These are phyloP conservation scores for Aspergillus avenaceus DNA, from an alignment of 495 filamentous ascomycete genomes.

Conservation along the genomic window DNA sequence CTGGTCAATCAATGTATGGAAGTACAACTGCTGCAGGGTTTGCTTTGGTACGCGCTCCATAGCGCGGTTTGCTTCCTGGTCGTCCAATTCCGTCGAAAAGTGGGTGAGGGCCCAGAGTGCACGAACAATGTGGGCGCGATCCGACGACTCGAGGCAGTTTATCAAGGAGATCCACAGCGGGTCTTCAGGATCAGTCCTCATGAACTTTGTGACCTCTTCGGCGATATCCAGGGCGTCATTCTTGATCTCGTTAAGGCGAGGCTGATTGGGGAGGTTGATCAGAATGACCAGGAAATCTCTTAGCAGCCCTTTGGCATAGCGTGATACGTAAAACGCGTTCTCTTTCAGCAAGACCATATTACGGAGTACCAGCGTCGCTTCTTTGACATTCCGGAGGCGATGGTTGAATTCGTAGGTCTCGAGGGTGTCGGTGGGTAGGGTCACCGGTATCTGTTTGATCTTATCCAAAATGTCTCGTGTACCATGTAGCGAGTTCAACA, in stretches of 20 bases:
- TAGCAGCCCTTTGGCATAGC: constrained; percentile 58
- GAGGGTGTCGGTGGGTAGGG: constrained; percentile 62
- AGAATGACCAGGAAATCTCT: constrained; percentile 79
- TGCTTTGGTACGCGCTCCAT: constrained; percentile 65
- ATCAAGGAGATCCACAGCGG: constrained; percentile 76
- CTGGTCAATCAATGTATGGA: constrained; percentile 73
- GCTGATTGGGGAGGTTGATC: constrained; percentile 69
- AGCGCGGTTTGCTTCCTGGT: constrained; percentile 58
- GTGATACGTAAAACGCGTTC: constrained; percentile 78
- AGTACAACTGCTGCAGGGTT: constrained; percentile 64
- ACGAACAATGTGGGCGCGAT: constrained; percentile 82
- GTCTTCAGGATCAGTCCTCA: constrained; percentile 64
- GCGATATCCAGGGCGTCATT: constrained; percentile 91
- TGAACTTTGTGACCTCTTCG: constrained; percentile 81
- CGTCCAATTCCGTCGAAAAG: constrained; percentile 78
- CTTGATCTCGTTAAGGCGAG: constrained; percentile 78
- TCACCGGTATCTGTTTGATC: constrained; percentile 53
- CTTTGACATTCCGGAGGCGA: constrained; percentile 68
- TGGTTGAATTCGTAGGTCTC: constrained; percentile 70
- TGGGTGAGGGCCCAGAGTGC: constrained; percentile 81
- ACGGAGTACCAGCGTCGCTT: constrained; percentile 81
- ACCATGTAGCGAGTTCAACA: constrained; percentile 59
- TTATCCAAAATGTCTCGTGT: constrained; percentile 70
- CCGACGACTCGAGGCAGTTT: constrained; percentile 62
- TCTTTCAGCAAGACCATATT: constrained; percentile 91